phyloP scores from a whole-genome alignment of 257 asterid genomes.

The Paulownia fortunei region DNA sequence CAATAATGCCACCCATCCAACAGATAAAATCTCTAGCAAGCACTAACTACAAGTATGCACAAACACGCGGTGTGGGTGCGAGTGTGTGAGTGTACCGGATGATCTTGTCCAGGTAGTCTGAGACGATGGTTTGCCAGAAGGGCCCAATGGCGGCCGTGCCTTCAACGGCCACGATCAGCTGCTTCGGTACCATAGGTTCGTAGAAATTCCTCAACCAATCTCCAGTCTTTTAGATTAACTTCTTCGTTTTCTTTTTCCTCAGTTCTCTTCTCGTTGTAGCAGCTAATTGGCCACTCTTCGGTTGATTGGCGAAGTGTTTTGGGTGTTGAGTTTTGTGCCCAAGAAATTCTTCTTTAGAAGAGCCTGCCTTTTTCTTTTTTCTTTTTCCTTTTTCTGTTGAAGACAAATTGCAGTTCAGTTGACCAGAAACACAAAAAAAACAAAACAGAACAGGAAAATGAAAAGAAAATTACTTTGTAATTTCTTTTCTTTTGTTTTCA shows the following conservation, averaged over 20 bases:
- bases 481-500: background rate
- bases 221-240: background rate
- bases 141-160: constrained; percentile 95
- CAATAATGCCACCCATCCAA: background rate
- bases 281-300: constrained; percentile 1
- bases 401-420: background rate
- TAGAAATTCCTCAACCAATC: constrained; percentile 23
- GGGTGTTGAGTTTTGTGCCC: background rate
- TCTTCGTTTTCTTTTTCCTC: background rate
- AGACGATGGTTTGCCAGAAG: constrained; percentile 68
- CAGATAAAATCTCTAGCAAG: background rate
- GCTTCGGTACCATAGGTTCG: constrained; percentile 49
- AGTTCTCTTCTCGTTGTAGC: background rate
- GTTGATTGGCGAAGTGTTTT: background rate
- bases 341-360: background rate
- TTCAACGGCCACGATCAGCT: constrained; percentile 85
- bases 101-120: constrained; percentile 83
- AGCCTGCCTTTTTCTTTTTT: too few relatives aligned
- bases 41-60: background rate
- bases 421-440: background rate
- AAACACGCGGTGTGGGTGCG: constrained; percentile 20
- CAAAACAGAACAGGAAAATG: too few relatives aligned
- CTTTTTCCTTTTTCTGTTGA: background rate
- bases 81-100: constrained; percentile 57
- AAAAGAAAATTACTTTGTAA: too few relatives aligned